Conservation (phyloP, 2,329 filamentous ascomycete genomes). For the Magnaporthiopsis incrustans region DNA sequence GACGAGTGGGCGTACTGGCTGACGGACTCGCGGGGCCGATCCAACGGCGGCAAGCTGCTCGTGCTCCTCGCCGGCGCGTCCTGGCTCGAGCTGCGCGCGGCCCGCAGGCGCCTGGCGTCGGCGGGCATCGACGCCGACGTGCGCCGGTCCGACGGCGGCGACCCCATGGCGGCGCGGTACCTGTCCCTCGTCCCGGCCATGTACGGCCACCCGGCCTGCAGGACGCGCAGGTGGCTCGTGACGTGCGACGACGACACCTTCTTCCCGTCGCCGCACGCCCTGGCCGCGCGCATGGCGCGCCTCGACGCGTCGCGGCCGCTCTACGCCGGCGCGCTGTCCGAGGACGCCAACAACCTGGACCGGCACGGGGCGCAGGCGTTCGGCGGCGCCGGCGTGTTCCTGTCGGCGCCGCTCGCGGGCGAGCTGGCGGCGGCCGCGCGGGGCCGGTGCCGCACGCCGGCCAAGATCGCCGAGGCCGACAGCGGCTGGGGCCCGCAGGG, state of each 20-base stretch:
- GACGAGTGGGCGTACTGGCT: conserved; percentile 55
- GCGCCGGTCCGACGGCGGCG: conserved; percentile 42
- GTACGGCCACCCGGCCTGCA: conserved; percentile 41
- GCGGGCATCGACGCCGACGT: conserved; percentile 51
- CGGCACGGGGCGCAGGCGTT: conserved; percentile 57
- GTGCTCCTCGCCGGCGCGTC: conserved; percentile 46
- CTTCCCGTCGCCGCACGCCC: conserved; percentile 49
- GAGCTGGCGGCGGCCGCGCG: conserved; percentile 19
- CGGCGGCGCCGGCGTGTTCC: conserved; percentile 55
- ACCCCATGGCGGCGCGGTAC: conserved; percentile 52
- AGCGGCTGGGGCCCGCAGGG: conserved; percentile 53
- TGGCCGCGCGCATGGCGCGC: conserved; percentile 41
- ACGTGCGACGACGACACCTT: conserved; percentile 60
- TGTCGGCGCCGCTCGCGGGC: conserved; percentile 39
- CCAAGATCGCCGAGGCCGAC: conserved; percentile 46
- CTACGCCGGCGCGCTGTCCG: conserved; percentile 55
- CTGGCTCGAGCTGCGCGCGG: conserved; percentile 41
- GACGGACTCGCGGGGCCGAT: conserved; percentile 45
- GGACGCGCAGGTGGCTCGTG: conserved; percentile 49
- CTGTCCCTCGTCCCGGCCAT: conserved; percentile 45
- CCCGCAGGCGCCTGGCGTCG: conserved; percentile 34
- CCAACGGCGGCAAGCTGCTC: conserved; percentile 49
- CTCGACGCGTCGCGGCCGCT: conserved; percentile 44
- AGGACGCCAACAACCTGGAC: conserved; percentile 51
- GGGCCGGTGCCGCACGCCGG: conserved; percentile 29